Conservation (phyloP, 352 stramenopile genomes). For the Pythium catenulatum region DNA sequence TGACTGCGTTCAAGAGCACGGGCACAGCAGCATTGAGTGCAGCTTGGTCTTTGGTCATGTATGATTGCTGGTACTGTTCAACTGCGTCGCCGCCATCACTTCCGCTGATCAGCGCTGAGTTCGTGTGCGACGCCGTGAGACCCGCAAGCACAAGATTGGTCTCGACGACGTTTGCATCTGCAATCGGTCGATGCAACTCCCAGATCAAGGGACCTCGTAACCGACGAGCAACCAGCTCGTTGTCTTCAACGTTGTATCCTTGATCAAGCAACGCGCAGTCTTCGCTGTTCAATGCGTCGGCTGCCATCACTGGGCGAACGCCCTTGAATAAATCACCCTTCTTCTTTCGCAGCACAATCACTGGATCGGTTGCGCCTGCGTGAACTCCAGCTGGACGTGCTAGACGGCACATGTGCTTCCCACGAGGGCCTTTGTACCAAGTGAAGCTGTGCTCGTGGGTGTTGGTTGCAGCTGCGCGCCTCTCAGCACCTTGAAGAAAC, state of each 20-base stretch:
- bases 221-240: background rate
- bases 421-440: conserved; percentile 39
- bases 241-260: background rate
- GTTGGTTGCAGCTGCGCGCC: background rate
- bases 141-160: background rate
- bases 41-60: conserved; percentile 24
- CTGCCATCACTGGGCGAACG: background rate
- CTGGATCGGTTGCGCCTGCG: conserved; percentile 4
- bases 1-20: background rate
- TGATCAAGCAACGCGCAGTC: background rate
- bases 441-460: conserved; percentile 41
- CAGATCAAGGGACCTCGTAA: background rate
- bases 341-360: background rate
- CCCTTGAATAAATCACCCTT: background rate
- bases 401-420: conserved; percentile 49
- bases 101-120: background rate
- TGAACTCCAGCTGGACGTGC: conserved; percentile 31
- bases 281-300: background rate
- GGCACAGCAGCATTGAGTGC: background rate
- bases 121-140: background rate
- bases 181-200: background rate
- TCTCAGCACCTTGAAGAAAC: background rate
- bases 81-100: background rate
- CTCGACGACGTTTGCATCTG: background rate
- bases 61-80: conserved; percentile 21